Evolutionary conservation across 495 filamentous ascomycete species (phyloP).

Genomic region (Wilcoxina mikolae): DNA sequence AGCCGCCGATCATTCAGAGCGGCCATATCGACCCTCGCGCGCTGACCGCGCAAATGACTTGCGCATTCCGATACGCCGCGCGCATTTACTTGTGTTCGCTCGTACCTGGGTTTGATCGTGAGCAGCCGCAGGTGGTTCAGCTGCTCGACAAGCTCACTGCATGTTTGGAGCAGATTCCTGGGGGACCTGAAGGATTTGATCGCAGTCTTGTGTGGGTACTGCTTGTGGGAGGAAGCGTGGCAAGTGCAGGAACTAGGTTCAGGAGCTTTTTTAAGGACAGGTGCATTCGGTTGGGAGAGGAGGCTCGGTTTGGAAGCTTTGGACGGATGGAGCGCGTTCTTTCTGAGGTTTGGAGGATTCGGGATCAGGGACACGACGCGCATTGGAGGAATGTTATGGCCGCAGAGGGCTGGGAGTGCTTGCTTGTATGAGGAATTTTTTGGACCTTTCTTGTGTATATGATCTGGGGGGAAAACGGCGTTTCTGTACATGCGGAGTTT

Average conservation of each 20-base stretch:
- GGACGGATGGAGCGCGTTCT: slow-evolving; percentile 67
- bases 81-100: slow-evolving; percentile 90
- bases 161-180: slow-evolving; percentile 62
- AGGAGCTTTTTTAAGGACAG: slow-evolving; percentile 57
- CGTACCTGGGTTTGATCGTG: slow-evolving; percentile 69
- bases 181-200: slow-evolving; percentile 69
- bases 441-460: slow-evolving; percentile 15
- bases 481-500: not conserved
- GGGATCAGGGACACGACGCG: slow-evolving; percentile 44
- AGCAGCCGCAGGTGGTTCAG: slow-evolving; percentile 50
- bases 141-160: slow-evolving; percentile 59
- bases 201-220: slow-evolving; percentile 86
- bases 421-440: slow-evolving; percentile 54
- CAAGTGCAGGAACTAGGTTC: slow-evolving; percentile 54
- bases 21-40: slow-evolving; percentile 68
- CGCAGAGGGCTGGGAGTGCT: slow-evolving; percentile 78
- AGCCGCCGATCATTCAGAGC: slow-evolving; percentile 34
- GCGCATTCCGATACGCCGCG: slow-evolving; percentile 79
- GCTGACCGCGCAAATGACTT: slow-evolving; percentile 71
- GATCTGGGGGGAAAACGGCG: not conserved
- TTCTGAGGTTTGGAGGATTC: slow-evolving; percentile 64
- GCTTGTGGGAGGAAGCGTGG: slow-evolving; percentile 66
- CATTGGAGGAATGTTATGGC: slow-evolving; percentile 94
- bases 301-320: slow-evolving; percentile 68
- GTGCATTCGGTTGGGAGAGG: slow-evolving; percentile 52